These are phyloP conservation scores for Brachypodium distachyon DNA, from an alignment of 202 grass and related monocot species.

Conservation along the genomic window DNA sequence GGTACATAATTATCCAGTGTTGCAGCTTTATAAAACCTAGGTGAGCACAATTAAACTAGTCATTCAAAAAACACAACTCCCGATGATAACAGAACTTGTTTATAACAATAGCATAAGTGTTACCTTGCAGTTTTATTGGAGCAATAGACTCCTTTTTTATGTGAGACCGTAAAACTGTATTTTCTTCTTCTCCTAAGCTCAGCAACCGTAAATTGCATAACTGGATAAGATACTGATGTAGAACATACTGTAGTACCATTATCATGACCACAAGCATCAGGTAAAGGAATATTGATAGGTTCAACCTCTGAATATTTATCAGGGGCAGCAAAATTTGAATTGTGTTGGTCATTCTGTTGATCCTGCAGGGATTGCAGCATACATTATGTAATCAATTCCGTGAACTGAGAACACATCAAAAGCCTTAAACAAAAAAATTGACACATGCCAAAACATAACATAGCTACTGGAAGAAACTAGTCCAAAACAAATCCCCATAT, in stretches of 20 bases:
- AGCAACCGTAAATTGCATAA: conserved; percentile 52
- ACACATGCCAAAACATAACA: neutral
- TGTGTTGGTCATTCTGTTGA: conserved; percentile 5
- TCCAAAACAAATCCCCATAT: neutral
- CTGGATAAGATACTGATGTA: conserved; percentile 39
- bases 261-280: conserved; percentile 26
- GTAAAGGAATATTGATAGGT: conserved; percentile 14
- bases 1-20: conserved; percentile 61
- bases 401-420: neutral
- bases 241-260: conserved; percentile 30
- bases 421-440: neutral
- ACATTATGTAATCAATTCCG: neutral
- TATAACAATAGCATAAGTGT: conserved; percentile 13
- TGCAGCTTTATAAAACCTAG: conserved; percentile 73
- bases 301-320: conserved; percentile 28
- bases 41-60: conserved; percentile 15
- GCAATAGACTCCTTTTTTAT: conserved; percentile 27
- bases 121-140: conserved; percentile 48
- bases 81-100: conserved; percentile 22
- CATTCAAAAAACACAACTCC: neutral
- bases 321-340: conserved; percentile 27
- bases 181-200: conserved; percentile 74
- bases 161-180: conserved; percentile 31
- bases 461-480: neutral
- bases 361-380: conserved; percentile 28